phyloP scores from a whole-genome alignment of 768 basidiomycete species.

The Lactarius sp. region DNA sequence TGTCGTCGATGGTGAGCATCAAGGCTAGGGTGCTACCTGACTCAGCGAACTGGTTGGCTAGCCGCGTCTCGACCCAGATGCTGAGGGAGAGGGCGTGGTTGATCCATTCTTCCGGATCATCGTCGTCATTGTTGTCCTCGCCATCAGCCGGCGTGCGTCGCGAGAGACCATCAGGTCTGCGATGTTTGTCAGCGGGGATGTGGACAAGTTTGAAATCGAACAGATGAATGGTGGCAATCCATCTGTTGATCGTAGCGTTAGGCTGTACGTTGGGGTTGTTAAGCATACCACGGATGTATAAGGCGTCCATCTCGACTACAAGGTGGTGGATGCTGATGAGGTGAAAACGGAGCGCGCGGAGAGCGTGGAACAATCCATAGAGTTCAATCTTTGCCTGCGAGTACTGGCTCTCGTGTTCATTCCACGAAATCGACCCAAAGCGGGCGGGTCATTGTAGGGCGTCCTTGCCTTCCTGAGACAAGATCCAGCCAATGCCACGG shows the following conservation, averaged over 20 bases:
- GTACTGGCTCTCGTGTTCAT: conserved; percentile 27
- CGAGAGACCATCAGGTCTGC: conserved; percentile 34
- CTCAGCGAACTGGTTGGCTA: too few species aligned
- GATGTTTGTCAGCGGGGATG: too few species aligned
- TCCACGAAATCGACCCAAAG: conserved; percentile 25
- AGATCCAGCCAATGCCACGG: conserved; percentile 29
- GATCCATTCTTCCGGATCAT: conserved; percentile 3
- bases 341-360: too few species aligned
- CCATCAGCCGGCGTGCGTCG: background rate
- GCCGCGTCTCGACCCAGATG: background rate
- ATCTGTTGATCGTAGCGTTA: conserved; percentile 37
- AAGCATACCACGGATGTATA: conserved; percentile 39
- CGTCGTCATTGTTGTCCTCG: background rate
- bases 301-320: too few species aligned
- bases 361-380: too few species aligned
- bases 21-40: too few species aligned
- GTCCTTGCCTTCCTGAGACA: conserved; percentile 28
- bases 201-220: conserved; percentile 38
- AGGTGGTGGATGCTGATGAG: too few species aligned
- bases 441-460: conserved; percentile 28
- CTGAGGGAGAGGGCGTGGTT: background rate
- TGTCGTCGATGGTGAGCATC: too few species aligned
- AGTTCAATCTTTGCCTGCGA: too few species aligned
- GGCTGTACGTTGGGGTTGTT: conserved; percentile 38
- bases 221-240: conserved; percentile 1